A percentile compares a stretch with the other conserved stretches of the same genome.
Conservation (phyloP, 2,329 filamentous ascomycete species). For the Aschersonia sp. region DNA sequence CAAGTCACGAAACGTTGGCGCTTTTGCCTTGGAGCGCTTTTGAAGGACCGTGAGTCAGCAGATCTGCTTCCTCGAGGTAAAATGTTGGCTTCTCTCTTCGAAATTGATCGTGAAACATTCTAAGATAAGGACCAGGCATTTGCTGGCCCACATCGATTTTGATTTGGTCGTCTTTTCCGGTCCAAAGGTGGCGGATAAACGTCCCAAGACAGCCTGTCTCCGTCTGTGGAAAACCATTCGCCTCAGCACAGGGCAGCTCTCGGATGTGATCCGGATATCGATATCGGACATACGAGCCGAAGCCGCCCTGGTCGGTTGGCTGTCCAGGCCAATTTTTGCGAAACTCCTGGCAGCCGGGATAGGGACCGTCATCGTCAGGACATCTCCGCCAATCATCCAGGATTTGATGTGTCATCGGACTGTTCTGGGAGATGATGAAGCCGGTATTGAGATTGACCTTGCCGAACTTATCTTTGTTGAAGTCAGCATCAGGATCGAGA, state of each 20-base stretch:
- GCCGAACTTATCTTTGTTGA: constrained; percentile 24
- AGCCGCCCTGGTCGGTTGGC: constrained; percentile 28
- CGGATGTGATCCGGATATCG: constrained; percentile 24
- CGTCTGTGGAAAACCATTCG: constrained; percentile 27
- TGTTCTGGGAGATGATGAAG: constrained; percentile 39
- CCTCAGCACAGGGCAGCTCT: constrained; percentile 24
- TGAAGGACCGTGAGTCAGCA: constrained; percentile 13
- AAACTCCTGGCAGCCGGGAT: constrained; percentile 23
- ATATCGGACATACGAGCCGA: constrained; percentile 28
- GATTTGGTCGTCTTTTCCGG: constrained; percentile 22
- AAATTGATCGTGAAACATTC: constrained; percentile 21
- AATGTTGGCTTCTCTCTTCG: constrained; percentile 17
- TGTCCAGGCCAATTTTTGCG: constrained; percentile 19
- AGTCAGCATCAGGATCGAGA: constrained; percentile 19
- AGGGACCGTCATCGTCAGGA: constrained; percentile 22
- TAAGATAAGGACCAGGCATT: constrained; percentile 19
- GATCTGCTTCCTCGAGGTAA: constrained; percentile 19
- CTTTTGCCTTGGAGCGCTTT: constrained; percentile 1
- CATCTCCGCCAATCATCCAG: constrained; percentile 32
- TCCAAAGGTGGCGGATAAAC: constrained; percentile 30
- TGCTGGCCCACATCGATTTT: constrained; percentile 23
- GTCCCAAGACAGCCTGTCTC: constrained; percentile 21
- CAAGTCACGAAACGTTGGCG: neutral
- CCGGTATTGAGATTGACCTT: constrained; percentile 34
- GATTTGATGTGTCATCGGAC: constrained; percentile 29